A percentile compares a stretch with the other conserved stretches of the same genome.
Evolutionary conservation across 306 rosid species (phyloP).

Genomic region (Mimosa bimucronata): DNA sequence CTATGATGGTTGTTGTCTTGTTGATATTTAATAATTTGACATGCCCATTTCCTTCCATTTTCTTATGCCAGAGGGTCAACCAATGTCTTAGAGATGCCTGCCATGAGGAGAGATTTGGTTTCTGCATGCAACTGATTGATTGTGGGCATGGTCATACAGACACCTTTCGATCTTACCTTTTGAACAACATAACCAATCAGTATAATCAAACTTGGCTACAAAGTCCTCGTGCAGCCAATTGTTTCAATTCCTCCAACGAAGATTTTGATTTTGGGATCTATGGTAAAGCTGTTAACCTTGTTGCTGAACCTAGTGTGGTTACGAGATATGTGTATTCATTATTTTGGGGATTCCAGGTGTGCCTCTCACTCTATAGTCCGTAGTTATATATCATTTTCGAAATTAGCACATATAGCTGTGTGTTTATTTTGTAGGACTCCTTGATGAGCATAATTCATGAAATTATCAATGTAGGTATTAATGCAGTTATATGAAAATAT

Average conservation of each 20-base stretch:
- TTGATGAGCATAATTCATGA: conserved; percentile 3
- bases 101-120: not conserved
- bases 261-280: conserved; percentile 66
- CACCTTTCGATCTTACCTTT: not conserved
- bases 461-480: not conserved
- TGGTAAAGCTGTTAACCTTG: conserved; percentile 58
- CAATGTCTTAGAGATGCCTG: conserved; percentile 79
- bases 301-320: conserved; percentile 40
- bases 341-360: conserved; percentile 96
- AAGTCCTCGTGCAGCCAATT: conserved; percentile 32
- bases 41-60: conserved; percentile 23
- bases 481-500: not conserved
- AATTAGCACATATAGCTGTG: not conserved
- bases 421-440: not conserved
- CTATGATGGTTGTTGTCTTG: conserved; percentile 5
- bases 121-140: conserved; percentile 58
- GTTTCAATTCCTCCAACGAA: conserved; percentile 36
- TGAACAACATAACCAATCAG: not conserved
- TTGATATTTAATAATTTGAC: conserved; percentile 29
- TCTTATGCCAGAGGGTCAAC: conserved; percentile 68
- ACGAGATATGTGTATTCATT: conserved; percentile 70
- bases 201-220: conserved; percentile 14
- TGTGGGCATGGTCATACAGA: conserved; percentile 55
- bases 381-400: conserved; percentile 15
- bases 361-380: conserved; percentile 15